Conservation (phyloP, 2,329 filamentous ascomycete species). For the Emergomyces africanus region DNA sequence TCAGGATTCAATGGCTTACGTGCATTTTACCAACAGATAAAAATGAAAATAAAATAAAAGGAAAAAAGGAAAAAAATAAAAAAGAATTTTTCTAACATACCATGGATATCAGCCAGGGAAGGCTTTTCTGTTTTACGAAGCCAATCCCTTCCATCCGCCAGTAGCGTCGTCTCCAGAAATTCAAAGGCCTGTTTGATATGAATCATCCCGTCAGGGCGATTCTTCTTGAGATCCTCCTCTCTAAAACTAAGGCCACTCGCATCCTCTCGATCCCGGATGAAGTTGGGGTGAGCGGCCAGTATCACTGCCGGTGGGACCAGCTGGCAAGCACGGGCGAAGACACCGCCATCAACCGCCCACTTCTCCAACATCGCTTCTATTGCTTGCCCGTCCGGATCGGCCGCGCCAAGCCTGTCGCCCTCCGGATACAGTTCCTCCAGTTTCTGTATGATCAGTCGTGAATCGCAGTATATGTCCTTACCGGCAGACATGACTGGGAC, state of each 20-base stretch:
- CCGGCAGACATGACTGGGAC: slow-evolving; percentile 57
- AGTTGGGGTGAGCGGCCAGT: slow-evolving; percentile 44
- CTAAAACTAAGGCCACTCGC: slow-evolving; percentile 32
- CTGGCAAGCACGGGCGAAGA: slow-evolving; percentile 42
- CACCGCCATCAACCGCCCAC: slow-evolving; percentile 42
- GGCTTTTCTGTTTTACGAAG: slow-evolving; percentile 42
- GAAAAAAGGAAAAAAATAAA: background rate
- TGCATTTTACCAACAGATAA: background rate
- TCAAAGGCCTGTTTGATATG: slow-evolving; percentile 43
- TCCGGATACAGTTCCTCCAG: slow-evolving; percentile 46
- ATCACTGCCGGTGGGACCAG: slow-evolving; percentile 47
- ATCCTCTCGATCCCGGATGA: slow-evolving; percentile 44
- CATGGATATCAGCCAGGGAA: slow-evolving; percentile 55
- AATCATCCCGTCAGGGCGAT: slow-evolving; percentile 44
- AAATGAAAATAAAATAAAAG: background rate
- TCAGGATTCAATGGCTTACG: background rate
- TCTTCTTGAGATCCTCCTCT: slow-evolving; percentile 25
- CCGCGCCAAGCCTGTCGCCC: slow-evolving; percentile 25
- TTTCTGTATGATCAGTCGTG: slow-evolving; percentile 52
- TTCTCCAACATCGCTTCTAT: slow-evolving; percentile 44
- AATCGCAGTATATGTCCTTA: slow-evolving; percentile 56
- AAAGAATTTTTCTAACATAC: slow-evolving; percentile 15
- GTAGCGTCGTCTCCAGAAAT: slow-evolving; percentile 48
- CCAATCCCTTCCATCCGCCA: slow-evolving; percentile 56
- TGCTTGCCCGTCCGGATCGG: slow-evolving; percentile 31